Evolutionary conservation across 805 yeast genomes (phyloP), one percentile per base, ranked within the genome.

Genomic region (Starmerella riodocensis): DNA sequence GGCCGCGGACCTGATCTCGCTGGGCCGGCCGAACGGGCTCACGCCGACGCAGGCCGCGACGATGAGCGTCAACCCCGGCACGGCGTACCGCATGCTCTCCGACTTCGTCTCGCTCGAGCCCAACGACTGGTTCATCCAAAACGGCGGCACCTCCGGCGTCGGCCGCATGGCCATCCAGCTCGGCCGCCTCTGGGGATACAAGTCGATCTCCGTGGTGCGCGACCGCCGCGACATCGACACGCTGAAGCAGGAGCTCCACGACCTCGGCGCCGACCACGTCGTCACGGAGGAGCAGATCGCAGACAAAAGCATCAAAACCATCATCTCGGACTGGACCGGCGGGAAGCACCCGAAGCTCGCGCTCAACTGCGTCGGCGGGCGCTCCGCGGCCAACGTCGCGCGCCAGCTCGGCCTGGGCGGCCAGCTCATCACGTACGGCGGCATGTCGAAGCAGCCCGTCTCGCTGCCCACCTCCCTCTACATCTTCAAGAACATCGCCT

Each of bases 381-480:
- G 78, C 44, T 78, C 84, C 27, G 73, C 84, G 17, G 68, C 93
- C 0, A 78, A 78, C 30, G 67, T 91, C 50, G 88, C 94, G 8
- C 70, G 95, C 50, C 88, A 85, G 57, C 67, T 91, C 40, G 75
- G 74, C 28, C 62, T 65, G 13, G 74, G 81, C 51, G 94, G 91
- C 1, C 70, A 76, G 34, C 64, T 91, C 66, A 73, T 85, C 50
- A 84, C 97, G 1, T 91, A 91, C 55, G 99, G 99, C 25, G 97
- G 94, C 28, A 91, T 91, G 98, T 83, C 96, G 3, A 76, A 78
- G 67, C 86, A 83, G 62, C 98, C 98, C 2, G 93, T 91, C 9
- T 71, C 73, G n/a, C 61, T 91, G 40, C 95, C 97, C 29, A 84
- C 95, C 1, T 74, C 93, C 0, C 63, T 82, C 43, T 82, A 82